These are phyloP conservation scores for Colletotrichum sp. DNA, from an alignment of 2,329 filamentous ascomycete genomes.

Conservation along the genomic window DNA sequence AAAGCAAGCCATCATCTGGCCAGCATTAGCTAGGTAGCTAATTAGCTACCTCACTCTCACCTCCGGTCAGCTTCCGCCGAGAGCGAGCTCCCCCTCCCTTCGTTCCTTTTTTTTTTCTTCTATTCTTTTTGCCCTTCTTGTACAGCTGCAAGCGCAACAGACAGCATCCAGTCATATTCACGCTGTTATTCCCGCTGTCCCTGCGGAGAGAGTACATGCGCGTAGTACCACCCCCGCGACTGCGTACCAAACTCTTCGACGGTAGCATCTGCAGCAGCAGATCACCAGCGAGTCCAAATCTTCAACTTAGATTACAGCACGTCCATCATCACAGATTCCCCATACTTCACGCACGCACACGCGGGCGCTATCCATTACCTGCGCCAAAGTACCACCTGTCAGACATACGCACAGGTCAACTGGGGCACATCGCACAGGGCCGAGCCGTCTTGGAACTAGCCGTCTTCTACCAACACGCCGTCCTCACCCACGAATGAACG, in stretches of 20 bases:
- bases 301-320: background rate
- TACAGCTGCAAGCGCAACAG: background rate
- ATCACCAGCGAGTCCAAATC: background rate
- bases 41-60: background rate
- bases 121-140: background rate
- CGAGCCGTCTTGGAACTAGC: constrained; percentile 10
- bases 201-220: background rate
- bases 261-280: background rate
- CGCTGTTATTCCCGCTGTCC: background rate
- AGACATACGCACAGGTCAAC: constrained; percentile 15
- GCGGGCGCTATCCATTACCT: background rate
- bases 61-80: background rate
- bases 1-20: background rate
- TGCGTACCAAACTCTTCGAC: background rate
- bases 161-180: background rate
- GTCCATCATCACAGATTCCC: background rate
- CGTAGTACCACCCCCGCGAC: background rate
- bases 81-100: background rate
- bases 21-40: background rate
- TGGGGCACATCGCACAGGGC: constrained; percentile 10
- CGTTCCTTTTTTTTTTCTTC: background rate
- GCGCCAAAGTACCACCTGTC: background rate
- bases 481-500: constrained; percentile 21
- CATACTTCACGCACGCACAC: background rate
- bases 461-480: constrained; percentile 6